phyloP scores from a whole-genome alignment of 1,139 yeast species.

The Sugiyamaella paludigena region DNA sequence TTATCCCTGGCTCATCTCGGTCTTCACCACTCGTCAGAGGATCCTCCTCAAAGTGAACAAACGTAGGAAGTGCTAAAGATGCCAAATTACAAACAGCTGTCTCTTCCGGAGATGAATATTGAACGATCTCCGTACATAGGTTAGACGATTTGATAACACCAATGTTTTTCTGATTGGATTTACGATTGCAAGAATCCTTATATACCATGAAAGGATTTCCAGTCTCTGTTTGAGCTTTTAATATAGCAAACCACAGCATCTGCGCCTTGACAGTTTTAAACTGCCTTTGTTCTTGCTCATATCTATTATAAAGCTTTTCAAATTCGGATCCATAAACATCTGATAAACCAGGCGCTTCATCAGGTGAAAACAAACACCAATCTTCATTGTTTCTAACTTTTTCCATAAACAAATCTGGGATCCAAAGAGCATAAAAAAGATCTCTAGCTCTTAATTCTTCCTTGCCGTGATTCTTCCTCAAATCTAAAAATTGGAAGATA shows the following conservation, averaged over 20 bases:
- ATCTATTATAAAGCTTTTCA: slow-evolving; percentile 56
- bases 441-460: slow-evolving; percentile 83
- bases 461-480: slow-evolving; percentile 77
- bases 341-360: slow-evolving; percentile 69
- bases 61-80: slow-evolving; percentile 71
- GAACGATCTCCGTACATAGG: slow-evolving; percentile 79
- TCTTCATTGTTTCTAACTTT: slow-evolving; percentile 65
- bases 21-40: slow-evolving; percentile 32
- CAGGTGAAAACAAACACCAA: slow-evolving; percentile 79
- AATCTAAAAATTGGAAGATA: slow-evolving; percentile 66
- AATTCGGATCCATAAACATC: slow-evolving; percentile 73
- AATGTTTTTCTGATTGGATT: slow-evolving; percentile 73
- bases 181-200: slow-evolving; percentile 75
- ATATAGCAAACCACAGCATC: slow-evolving; percentile 70
- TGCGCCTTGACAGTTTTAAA: slow-evolving; percentile 64
- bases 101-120: slow-evolving; percentile 72
- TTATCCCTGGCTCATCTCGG: too few relatives aligned
- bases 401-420: slow-evolving; percentile 79
- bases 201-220: slow-evolving; percentile 82
- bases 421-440: slow-evolving; percentile 79
- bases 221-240: slow-evolving; percentile 79
- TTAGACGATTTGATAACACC: slow-evolving; percentile 79
- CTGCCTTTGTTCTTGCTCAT: slow-evolving; percentile 62
- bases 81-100: slow-evolving; percentile 84
- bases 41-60: slow-evolving; percentile 33